Base-by-base conservation (phyloP, 2,329 filamentous ascomycete genomes). In the Anthostomella pinea region DNA sequence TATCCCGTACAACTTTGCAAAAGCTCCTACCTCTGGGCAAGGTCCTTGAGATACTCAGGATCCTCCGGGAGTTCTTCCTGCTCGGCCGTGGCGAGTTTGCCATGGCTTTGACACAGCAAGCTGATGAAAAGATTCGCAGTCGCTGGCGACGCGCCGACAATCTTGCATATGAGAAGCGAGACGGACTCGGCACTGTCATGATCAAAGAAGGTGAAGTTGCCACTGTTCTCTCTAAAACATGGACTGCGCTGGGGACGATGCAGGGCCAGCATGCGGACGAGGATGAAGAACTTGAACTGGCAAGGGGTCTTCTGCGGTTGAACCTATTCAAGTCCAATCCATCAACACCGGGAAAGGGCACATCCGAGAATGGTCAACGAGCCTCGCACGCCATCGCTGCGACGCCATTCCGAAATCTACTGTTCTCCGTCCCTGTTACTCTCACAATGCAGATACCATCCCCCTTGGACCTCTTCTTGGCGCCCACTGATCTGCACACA, bases 21-120 rank as follows among this genome's bases (percentile, higher is more conserved):
- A 83, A 85, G 53, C 71, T 97, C 0, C 64, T 98, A 3, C 93
- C 93, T 0, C 67, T 89, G 5, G 72, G 77, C 8, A 85, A 79
- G 51, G 88, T 95, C 4, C 68, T 87, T 5, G 83, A 93, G 46
- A 79, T 86, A 32, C 68, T 97, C 10, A 78, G 80, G 18, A 70
- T 96, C 7, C 71, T 96, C 1, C 77, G 90, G 30, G 83, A 93
- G 38, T 96, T 95, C 63, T 87, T 96, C 49, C 73, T 98, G 3
- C 73, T 98, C 1, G 84, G 85, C 1, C 78, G 87, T 21, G 91
- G 91, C 34, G 93, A 97, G 59, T 98, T 98, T 59, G 88, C 90
- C 14, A 81, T 93, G 64, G 83, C 85, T 0, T 65, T 98, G 17
- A 87, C 94, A 1, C 78, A 83, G 22, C 87, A 96, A 64, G 88